Evolutionary conservation across 208 protist genomes (phyloP), one percentile per base, ranked within the genome.

Genomic region (Tritrichomonas musculus): DNA sequence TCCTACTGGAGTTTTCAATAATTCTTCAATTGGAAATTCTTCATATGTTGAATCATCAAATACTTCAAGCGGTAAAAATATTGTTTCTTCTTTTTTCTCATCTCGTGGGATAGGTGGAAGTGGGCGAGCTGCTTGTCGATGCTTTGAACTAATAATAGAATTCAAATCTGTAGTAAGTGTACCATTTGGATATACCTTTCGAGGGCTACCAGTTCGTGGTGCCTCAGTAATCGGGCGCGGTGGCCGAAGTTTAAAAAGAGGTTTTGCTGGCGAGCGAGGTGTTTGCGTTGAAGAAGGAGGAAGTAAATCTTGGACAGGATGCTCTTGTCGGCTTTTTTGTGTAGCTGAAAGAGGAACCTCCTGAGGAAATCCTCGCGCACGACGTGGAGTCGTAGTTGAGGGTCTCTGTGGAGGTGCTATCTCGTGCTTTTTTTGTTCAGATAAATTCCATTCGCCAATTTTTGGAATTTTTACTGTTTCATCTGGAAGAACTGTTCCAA

Each of bases 1-100:
- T 20, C 47, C 77, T 17, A 57, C 47, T 60, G 77, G 77, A 53
- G 33, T 20, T 88, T 88, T 53, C 77, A 88, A 57, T 39, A 88
- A 57, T 30, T n/a, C 47, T n/a, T 57, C 47, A 39, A 88, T 88
- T 33, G 77, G 77, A 36, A 39, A 88, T 88, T 88, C 77, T 57
- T 88, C 47, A n/a, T 57, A 88, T 41, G 77, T 88, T 57, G 47
- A 33, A 88, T 88, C 77, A 57, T 88, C 77, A 36, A 88, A 88
- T 27, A 88, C 47, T 50, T 88, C 77, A 22, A 88, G 30, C 17
- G 77, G 77, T 57, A 88, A 57, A n/a, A 88, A 57, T 39, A 53
- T 8, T 53, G 77, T 20, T 39, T 82, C 73, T 82, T 82, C 73
- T 82, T 82, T 30, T 20, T 33, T 47, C 30, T n/a, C 17, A 50